Conservation (phyloP, 2,329 filamentous ascomycete genomes). For the Periglandula ipomoeae region DNA sequence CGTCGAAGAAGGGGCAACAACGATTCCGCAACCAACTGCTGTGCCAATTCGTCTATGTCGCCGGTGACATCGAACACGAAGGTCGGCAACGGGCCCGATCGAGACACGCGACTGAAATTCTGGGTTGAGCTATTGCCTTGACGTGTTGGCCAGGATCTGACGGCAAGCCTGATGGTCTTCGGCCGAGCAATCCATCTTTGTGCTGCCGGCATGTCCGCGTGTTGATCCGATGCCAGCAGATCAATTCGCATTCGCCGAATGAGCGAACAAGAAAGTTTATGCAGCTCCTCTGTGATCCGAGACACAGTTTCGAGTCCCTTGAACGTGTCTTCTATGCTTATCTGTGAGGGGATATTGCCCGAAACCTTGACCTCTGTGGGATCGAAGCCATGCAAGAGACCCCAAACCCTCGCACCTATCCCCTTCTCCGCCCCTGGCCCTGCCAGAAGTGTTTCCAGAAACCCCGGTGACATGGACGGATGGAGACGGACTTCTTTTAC, state of each 20-base stretch:
- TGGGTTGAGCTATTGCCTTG: slow-evolving; percentile 36
- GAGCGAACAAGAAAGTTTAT: slow-evolving; percentile 59
- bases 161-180: slow-evolving; percentile 71
- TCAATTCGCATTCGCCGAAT: slow-evolving; percentile 72
- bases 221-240: slow-evolving; percentile 46
- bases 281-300: slow-evolving; percentile 58
- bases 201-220: slow-evolving; percentile 20
- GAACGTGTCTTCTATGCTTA: slow-evolving; percentile 93
- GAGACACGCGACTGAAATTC: slow-evolving; percentile 62
- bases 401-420: slow-evolving; percentile 66
- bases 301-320: slow-evolving; percentile 55
- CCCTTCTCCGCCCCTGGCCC: slow-evolving; percentile 63
- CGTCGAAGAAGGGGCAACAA: slow-evolving; percentile 65
- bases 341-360: slow-evolving; percentile 68
- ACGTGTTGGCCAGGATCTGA: slow-evolving; percentile 45
- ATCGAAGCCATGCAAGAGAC: slow-evolving; percentile 73
- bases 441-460: slow-evolving; percentile 59
- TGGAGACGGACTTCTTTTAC: slow-evolving; percentile 56
- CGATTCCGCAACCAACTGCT: slow-evolving; percentile 59
- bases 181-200: slow-evolving; percentile 68
- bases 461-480: slow-evolving; percentile 51
- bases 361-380: slow-evolving; percentile 62
- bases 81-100: slow-evolving; percentile 61
- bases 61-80: slow-evolving; percentile 62
- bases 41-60: slow-evolving; percentile 49